Conservation (phyloP, 805 yeast genomes). For the Monosporozyma unispora region DNA sequence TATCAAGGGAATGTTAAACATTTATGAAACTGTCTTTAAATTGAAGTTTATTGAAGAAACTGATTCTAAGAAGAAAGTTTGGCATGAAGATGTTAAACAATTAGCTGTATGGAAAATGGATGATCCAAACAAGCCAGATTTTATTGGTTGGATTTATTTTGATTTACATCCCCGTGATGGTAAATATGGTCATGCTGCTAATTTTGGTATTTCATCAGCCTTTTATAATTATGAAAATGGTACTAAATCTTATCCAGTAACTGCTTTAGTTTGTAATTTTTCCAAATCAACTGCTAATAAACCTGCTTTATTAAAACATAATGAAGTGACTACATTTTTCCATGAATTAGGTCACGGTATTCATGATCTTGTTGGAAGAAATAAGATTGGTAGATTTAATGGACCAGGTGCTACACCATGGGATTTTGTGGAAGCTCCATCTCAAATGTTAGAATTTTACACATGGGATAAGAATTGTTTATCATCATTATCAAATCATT, state of each 20-base stretch:
- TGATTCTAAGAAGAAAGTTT: slow-evolving; percentile 37
- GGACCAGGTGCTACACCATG: slow-evolving; percentile 67
- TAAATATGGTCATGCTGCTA: slow-evolving; percentile 85
- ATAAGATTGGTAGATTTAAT: slow-evolving; percentile 57
- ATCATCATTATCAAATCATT: slow-evolving; percentile 54
- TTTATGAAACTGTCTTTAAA: slow-evolving; percentile 62
- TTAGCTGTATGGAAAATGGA: slow-evolving; percentile 64
- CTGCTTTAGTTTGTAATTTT: slow-evolving; percentile 78
- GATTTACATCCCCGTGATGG: slow-evolving; percentile 83
- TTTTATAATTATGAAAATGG: slow-evolving; percentile 39
- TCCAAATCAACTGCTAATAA: slow-evolving; percentile 61
- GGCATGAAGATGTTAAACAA: slow-evolving; percentile 76
- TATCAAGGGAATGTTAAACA: slow-evolving; percentile 55
- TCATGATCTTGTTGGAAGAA: slow-evolving; percentile 63
- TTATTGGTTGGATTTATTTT: slow-evolving; percentile 70
- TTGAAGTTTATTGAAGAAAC: slow-evolving; percentile 52
- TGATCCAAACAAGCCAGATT: slow-evolving; percentile 37
- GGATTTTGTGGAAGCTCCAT: slow-evolving; percentile 89
- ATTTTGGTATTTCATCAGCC: slow-evolving; percentile 59
- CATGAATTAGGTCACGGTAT: slow-evolving; percentile 89
- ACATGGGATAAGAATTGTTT: slow-evolving; percentile 67
- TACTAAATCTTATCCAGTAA: slow-evolving; percentile 50
- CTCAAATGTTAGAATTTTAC: slow-evolving; percentile 84
- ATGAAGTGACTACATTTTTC: slow-evolving; percentile 75
- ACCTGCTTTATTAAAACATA: slow-evolving; percentile 69